Conservation (phyloP, 306 rosid species). For the Medicago arabica region DNA sequence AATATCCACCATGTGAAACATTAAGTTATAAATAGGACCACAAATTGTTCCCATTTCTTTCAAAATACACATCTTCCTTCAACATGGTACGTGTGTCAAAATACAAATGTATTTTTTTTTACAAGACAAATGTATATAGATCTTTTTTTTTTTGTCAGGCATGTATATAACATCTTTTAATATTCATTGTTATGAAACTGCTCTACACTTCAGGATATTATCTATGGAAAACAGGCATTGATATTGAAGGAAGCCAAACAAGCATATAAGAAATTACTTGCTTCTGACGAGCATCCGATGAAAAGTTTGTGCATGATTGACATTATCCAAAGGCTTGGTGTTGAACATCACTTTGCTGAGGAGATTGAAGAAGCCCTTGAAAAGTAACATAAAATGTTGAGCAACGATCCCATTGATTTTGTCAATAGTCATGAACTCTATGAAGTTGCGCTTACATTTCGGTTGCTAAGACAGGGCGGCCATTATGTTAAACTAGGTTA, state of each 20-base stretch:
- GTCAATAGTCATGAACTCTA: background rate
- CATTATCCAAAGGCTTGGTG: conserved; percentile 47
- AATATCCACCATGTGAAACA: too few relatives aligned
- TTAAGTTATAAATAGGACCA: too few relatives aligned
- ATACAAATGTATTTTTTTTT: too few relatives aligned
- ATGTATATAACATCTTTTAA: too few relatives aligned
- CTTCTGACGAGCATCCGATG: conserved; percentile 26
- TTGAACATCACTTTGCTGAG: conserved; percentile 48
- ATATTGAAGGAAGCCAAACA: conserved; percentile 42
- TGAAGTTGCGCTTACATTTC: background rate
- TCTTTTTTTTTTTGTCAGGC: too few relatives aligned
- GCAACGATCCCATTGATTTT: background rate
- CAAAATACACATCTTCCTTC: too few relatives aligned
- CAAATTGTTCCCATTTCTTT: too few relatives aligned
- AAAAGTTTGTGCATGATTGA: conserved; percentile 42
- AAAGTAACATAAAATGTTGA: background rate
- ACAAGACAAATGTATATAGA: too few relatives aligned
- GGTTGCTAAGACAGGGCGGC: background rate
- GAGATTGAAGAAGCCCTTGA: conserved; percentile 29
- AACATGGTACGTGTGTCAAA: too few relatives aligned
- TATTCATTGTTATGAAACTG: too few relatives aligned
- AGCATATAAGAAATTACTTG: background rate
- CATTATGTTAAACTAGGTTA: background rate
- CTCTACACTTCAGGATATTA: conserved; percentile 20
- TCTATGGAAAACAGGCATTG: conserved; percentile 12